Conservation (phyloP, 768 basidiomycete genomes). For the Kwoniella sp. region DNA sequence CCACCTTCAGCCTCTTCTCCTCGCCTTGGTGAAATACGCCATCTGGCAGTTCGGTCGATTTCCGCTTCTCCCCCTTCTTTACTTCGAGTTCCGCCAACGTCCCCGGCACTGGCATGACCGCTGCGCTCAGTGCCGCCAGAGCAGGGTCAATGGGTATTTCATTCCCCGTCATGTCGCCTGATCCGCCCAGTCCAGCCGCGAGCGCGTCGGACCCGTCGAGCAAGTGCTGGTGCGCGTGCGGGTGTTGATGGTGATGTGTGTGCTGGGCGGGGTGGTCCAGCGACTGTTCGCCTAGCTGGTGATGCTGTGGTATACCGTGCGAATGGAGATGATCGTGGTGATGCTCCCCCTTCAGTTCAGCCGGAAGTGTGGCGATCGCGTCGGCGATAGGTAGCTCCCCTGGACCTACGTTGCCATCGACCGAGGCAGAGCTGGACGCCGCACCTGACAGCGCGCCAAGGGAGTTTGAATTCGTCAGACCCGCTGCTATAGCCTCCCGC, state of each 20-base stretch:
- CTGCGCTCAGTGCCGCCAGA: constrained; percentile 7
- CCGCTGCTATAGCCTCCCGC: constrained; percentile 32
- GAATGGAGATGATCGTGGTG: neutral
- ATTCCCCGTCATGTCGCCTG: no score
- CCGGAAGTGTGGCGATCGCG: neutral
- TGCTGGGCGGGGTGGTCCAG: neutral
- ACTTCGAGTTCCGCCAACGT: constrained; percentile 19
- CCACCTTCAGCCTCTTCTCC: constrained; percentile 1
- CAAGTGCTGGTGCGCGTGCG: neutral
- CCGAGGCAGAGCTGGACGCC: neutral
- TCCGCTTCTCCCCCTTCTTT: constrained; percentile 12
- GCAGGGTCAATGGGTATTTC: constrained; percentile 15
- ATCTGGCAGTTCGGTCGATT: constrained; percentile 1
- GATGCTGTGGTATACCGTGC: neutral
- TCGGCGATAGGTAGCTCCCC: constrained; percentile 6
- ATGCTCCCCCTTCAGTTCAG: neutral
- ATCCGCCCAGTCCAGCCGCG: no score
- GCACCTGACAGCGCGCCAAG: neutral
- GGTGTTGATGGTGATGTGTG: neutral
- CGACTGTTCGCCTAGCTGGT: no score
- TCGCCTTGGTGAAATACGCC: neutral
- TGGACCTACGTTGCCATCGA: no score
- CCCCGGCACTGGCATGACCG: constrained; percentile 2
- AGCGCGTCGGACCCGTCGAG: no score
- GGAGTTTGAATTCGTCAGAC: constrained; percentile 15